A percentile compares a stretch with the other conserved stretches of the same genome.
Conservation (phyloP, 176 grass and related monocot species). For the Cocos nucifera region DNA sequence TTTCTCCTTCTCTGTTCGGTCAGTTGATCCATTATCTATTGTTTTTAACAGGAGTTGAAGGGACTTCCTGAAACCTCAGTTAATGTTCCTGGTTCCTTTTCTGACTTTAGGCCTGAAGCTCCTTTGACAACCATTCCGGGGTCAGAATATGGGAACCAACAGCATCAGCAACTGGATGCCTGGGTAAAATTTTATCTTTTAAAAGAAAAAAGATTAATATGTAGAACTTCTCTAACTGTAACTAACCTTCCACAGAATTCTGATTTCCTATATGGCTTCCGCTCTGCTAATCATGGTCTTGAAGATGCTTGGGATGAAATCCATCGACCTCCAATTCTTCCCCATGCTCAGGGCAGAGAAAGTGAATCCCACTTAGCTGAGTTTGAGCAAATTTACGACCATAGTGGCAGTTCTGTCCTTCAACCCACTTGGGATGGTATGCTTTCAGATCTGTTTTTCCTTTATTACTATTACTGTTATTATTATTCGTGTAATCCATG, state of each 20-base stretch:
- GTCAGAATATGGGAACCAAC: slow-evolving; percentile 66
- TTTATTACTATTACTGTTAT: too few relatives aligned
- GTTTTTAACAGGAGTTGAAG: slow-evolving; percentile 58
- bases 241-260: slow-evolving; percentile 32
- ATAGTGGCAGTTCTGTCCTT: slow-evolving; percentile 21
- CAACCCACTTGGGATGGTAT: slow-evolving; percentile 58
- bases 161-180: slow-evolving; percentile 46
- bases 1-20: too few relatives aligned
- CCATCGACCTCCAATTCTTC: slow-evolving; percentile 42
- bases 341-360: slow-evolving; percentile 31
- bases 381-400: slow-evolving; percentile 75
- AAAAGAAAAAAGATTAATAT: too few relatives aligned
- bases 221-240: slow-evolving; percentile 21
- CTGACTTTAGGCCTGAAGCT: slow-evolving; percentile 36
- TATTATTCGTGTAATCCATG: too few relatives aligned
- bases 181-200: slow-evolving; percentile 31
- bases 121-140: slow-evolving; percentile 82
- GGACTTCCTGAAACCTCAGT: slow-evolving; percentile 66
- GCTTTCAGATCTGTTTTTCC: background rate
- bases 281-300: slow-evolving; percentile 31
- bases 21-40: background rate
- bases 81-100: slow-evolving; percentile 43
- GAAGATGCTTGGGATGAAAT: slow-evolving; percentile 70
- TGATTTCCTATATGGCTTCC: slow-evolving; percentile 44
- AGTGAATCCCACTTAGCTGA: slow-evolving; percentile 31